phyloP scores from a whole-genome alignment of 345 rosid genomes.

The Citrus hindsii region DNA sequence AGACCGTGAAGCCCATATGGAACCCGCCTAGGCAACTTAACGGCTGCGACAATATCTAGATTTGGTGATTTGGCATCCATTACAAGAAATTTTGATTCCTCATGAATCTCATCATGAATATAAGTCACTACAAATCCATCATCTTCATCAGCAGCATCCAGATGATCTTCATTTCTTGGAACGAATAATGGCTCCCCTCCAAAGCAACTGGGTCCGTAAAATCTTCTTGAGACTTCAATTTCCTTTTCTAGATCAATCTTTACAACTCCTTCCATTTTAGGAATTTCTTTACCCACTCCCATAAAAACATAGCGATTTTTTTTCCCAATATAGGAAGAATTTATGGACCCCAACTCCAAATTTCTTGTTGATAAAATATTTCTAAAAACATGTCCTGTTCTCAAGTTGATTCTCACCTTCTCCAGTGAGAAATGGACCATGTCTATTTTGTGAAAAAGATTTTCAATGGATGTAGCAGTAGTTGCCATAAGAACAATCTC shows the following conservation, averaged over 20 bases:
- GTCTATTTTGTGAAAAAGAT: neutral
- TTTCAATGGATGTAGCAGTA: neutral
- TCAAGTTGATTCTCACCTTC: constrained; percentile 13
- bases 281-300: constrained; percentile 8
- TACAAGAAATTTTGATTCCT: constrained; percentile 14
- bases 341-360: constrained; percentile 19
- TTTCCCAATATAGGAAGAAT: constrained; percentile 10
- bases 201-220: constrained; percentile 18
- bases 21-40: neutral
- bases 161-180: neutral
- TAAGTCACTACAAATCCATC: constrained; percentile 23
- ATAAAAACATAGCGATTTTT: constrained; percentile 5
- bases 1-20: neutral
- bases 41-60: constrained; percentile 7
- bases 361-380: constrained; percentile 8
- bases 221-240: constrained; percentile 14
- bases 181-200: constrained; percentile 33
- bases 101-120: constrained; percentile 17
- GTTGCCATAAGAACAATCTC: constrained; percentile 22
- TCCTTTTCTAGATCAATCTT: constrained; percentile 21
- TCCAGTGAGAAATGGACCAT: constrained; percentile 11
- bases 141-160: constrained; percentile 9
- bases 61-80: constrained; percentile 27
- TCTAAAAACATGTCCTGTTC: constrained; percentile 5
- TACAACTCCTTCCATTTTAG: constrained; percentile 19